Percentiles rank a stretch among this genome's conserved stretches.
phyloP scores from a whole-genome alignment of 2,329 filamentous ascomycete genomes.

The Herpomyces periplanetae region DNA sequence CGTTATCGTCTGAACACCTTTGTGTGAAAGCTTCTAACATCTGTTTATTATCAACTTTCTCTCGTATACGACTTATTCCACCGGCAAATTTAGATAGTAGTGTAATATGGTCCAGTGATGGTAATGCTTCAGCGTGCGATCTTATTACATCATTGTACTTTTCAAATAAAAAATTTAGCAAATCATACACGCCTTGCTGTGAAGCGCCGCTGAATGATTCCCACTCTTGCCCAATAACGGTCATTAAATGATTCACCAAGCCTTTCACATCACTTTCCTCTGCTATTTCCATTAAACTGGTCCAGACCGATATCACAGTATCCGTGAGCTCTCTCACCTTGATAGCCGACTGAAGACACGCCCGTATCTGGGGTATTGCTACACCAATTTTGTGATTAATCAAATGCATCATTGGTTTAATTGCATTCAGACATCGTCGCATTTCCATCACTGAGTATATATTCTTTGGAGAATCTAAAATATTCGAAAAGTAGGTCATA shows the following conservation, averaged over 20 bases:
- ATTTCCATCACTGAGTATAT: conserved; percentile 23
- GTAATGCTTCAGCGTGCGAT: conserved; percentile 29
- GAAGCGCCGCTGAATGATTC: conserved; percentile 18
- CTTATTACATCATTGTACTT: conserved; percentile 19
- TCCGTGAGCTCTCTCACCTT: conserved; percentile 31
- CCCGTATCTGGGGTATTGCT: conserved; percentile 63
- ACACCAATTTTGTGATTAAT: conserved; percentile 30
- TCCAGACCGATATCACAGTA: conserved; percentile 48
- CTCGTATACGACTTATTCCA: conserved; percentile 22
- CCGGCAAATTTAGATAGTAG: conserved; percentile 24
- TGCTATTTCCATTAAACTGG: conserved; percentile 29
- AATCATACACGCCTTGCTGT: conserved; percentile 16
- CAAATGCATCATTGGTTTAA: conserved; percentile 52
- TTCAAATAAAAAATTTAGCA: conserved; percentile 24
- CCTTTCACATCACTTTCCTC: conserved; percentile 37
- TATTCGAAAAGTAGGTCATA: conserved; percentile 39
- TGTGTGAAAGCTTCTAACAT: conserved; percentile 27
- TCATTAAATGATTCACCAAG: conserved; percentile 57
- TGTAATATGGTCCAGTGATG: conserved; percentile 29
- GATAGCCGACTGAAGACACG: conserved; percentile 58
- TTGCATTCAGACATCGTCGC: conserved; percentile 32
- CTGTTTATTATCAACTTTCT: conserved; percentile 20
- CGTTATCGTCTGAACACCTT: conserved; percentile 43
- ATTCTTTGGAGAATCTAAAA: conserved; percentile 24
- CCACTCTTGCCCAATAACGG: conserved; percentile 56